These are phyloP conservation scores for Linanthus parryae DNA, from an alignment of 148 eudicot genomes.

Conservation along the genomic window DNA sequence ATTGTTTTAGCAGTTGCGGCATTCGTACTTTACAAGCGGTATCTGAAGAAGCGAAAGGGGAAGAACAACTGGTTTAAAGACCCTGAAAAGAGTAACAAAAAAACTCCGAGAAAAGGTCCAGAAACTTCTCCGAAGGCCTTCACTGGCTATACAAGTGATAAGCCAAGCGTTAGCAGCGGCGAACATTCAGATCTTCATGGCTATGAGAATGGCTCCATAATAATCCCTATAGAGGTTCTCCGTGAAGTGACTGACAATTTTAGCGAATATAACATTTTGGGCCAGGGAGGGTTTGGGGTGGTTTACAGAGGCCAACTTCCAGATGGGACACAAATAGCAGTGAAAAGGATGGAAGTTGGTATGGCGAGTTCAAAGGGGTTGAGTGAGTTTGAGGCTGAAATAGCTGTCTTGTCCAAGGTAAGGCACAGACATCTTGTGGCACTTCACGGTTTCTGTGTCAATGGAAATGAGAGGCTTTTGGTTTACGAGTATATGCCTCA, in stretches of 20 bases:
- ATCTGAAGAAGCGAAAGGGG: slow-evolving; percentile 10
- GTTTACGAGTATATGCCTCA: slow-evolving; percentile 71
- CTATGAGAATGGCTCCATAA: slow-evolving; percentile 30
- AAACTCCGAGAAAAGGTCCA: slow-evolving; percentile 1
- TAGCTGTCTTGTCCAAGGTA: slow-evolving; percentile 50
- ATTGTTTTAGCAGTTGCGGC: slow-evolving; percentile 13
- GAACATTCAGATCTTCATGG: slow-evolving; percentile 9
- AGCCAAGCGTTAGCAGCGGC: slow-evolving; percentile 11
- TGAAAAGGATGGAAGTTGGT: slow-evolving; percentile 55
- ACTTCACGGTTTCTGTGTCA: slow-evolving; percentile 43
- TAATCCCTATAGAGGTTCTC: slow-evolving; percentile 29
- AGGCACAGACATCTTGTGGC: slow-evolving; percentile 67
- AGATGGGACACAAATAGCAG: slow-evolving; percentile 58
- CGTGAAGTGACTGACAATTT: slow-evolving; percentile 46
- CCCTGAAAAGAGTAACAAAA: too few relatives aligned
- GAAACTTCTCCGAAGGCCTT: slow-evolving; percentile 5
- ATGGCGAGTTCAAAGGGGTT: slow-evolving; percentile 29
- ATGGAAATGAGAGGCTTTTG: slow-evolving; percentile 44
- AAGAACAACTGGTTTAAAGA: slow-evolving; percentile 5
- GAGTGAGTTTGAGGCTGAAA: slow-evolving; percentile 61
- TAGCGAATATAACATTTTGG: slow-evolving; percentile 39
- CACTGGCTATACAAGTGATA: slow-evolving; percentile 5
- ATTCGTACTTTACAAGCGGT: slow-evolving; percentile 5
- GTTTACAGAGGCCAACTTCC: slow-evolving; percentile 51
- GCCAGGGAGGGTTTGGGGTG: slow-evolving; percentile 63